Percentiles rank a stretch among this genome's conserved stretches.
phyloP scores from a whole-genome alignment of 768 basidiomycete genomes.

The Serendipita vermifera region DNA sequence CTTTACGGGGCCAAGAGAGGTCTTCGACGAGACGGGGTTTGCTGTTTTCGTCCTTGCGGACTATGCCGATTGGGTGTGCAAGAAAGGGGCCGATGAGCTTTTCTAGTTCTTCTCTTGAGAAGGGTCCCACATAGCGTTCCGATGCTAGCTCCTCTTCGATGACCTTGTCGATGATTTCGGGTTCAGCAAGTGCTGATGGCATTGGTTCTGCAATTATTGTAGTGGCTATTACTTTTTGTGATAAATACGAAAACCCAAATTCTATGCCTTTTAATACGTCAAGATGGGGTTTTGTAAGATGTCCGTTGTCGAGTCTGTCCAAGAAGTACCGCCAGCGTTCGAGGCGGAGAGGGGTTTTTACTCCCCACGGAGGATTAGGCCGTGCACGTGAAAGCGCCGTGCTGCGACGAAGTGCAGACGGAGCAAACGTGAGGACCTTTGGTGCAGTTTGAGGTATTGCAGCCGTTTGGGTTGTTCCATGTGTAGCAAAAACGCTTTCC shows the following conservation, averaged over 20 bases:
- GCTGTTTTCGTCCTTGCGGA: slow-evolving; percentile 16
- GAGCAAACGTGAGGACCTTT: too few species aligned
- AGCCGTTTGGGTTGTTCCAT: too few species aligned
- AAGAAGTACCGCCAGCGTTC: too few species aligned
- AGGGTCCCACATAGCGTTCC: slow-evolving; percentile 15
- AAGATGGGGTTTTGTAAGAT: too few species aligned
- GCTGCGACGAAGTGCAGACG: too few species aligned
- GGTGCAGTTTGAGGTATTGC: too few species aligned
- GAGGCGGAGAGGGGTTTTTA: too few species aligned
- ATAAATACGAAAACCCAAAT: neutral
- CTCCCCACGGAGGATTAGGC: too few species aligned
- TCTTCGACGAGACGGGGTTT: neutral
- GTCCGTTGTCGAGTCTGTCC: too few species aligned
- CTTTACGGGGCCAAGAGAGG: neutral
- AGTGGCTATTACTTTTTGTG: slow-evolving; percentile 4
- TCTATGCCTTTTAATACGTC: too few species aligned
- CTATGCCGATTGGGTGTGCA: slow-evolving; percentile 21
- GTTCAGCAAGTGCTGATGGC: slow-evolving; percentile 9
- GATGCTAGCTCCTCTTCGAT: slow-evolving; percentile 10
- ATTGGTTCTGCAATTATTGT: slow-evolving; percentile 14
- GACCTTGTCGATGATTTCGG: slow-evolving; percentile 6
- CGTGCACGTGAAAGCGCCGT: too few species aligned
- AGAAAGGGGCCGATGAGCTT: slow-evolving; percentile 23
- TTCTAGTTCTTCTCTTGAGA: slow-evolving; percentile 16
- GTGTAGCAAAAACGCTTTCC: too few species aligned